phyloP scores from a whole-genome alignment of 116 monocot species.

The Dioscorea cayenensis region DNA sequence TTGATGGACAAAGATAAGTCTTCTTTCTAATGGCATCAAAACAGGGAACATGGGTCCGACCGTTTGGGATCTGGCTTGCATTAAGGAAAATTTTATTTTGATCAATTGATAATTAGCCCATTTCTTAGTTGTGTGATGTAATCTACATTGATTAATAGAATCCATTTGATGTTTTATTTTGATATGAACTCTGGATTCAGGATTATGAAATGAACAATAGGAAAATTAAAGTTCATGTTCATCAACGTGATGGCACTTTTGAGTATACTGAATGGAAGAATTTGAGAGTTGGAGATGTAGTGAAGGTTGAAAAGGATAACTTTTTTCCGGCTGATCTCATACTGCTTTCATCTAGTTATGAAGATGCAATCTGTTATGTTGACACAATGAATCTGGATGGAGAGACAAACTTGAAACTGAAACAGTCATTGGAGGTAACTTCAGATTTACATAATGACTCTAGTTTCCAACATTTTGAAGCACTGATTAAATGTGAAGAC shows the following conservation, averaged over 20 bases:
- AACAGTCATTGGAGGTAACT: constrained; percentile 43
- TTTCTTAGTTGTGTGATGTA: not conserved
- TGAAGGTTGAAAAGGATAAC: constrained; percentile 56
- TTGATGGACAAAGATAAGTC: not conserved
- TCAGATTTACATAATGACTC: constrained; percentile 36
- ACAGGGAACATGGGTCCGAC: not conserved
- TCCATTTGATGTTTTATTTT: not conserved
- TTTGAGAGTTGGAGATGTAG: constrained; percentile 52
- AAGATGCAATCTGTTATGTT: constrained; percentile 63
- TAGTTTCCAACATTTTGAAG: constrained; percentile 29
- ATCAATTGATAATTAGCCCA: not conserved
- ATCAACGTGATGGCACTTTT: constrained; percentile 32
- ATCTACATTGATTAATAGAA: not conserved
- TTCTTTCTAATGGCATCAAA: not conserved
- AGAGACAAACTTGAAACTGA: constrained; percentile 60
- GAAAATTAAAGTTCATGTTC: constrained; percentile 38
- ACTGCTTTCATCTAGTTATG: constrained; percentile 59
- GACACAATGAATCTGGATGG: constrained; percentile 73
- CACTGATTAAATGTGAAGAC: constrained; percentile 50
- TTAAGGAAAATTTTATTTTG: constrained; percentile 24
- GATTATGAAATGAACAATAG: constrained; percentile 52
- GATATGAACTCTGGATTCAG: constrained; percentile 14
- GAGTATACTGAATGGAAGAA: constrained; percentile 41
- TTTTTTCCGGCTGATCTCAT: constrained; percentile 64
- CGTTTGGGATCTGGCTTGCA: constrained; percentile 24